phyloP scores from a whole-genome alignment of 495 filamentous ascomycete genomes.

The Aspergillus ellipticus region DNA sequence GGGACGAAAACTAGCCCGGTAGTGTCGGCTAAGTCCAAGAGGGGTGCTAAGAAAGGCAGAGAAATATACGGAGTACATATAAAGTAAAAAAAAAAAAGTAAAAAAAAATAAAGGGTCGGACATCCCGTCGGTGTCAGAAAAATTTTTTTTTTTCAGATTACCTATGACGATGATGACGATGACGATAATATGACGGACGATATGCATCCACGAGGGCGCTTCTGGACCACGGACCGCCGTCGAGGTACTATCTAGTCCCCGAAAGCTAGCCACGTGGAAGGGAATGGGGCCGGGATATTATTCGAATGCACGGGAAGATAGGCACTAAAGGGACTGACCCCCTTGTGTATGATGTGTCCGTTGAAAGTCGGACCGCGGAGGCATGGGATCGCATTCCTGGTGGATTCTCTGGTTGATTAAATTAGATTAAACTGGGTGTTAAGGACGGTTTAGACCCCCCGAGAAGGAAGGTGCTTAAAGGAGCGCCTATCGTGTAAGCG shows the following conservation, averaged over 20 bases:
- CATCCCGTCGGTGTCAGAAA: neutral
- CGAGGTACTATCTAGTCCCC: neutral
- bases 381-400: neutral
- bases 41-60: neutral
- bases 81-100: no score
- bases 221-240: constrained; percentile 9
- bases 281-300: constrained; percentile 10
- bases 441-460: neutral
- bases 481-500: neutral
- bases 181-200: no score
- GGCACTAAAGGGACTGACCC: neutral
- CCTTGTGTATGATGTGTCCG: no score
- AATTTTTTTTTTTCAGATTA: neutral
- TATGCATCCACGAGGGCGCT: no score
- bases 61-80: no score
- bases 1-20: constrained; percentile 2
- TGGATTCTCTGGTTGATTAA: neutral
- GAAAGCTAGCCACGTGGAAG: constrained; percentile 14
- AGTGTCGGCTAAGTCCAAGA: neutral
- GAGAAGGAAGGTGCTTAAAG: neutral
- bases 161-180: neutral
- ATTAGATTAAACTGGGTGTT: neutral
- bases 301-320: neutral
- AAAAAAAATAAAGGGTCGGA: no score
- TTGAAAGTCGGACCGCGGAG: neutral